Percentiles rank a stretch among this genome's conserved stretches.
phyloP scores from a whole-genome alignment of 2,329 filamentous ascomycete genomes.

The Colletotrichum cereale region DNA sequence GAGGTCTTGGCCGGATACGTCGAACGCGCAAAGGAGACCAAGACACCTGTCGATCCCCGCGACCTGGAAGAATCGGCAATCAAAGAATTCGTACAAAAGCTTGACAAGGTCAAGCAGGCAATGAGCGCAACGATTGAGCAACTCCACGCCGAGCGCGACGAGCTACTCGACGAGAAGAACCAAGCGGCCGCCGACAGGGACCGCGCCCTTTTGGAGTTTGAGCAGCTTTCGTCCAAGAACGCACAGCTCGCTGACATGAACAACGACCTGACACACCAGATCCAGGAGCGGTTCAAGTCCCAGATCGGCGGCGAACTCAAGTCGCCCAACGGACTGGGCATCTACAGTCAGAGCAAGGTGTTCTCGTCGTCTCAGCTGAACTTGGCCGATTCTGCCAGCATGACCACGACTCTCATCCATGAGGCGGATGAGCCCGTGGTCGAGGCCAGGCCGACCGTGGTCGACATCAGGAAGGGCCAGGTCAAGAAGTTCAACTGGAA shows the following conservation, averaged over 20 bases:
- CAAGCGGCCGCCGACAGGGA: constrained; percentile 88
- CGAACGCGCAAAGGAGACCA: constrained; percentile 85
- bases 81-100: constrained; percentile 86
- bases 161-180: constrained; percentile 86
- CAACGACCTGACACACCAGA: constrained; percentile 93
- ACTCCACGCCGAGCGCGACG: constrained; percentile 79
- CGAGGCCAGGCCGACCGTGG: constrained; percentile 87
- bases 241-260: constrained; percentile 94
- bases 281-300: constrained; percentile 91
- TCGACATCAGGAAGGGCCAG: constrained; percentile 94
- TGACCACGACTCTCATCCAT: constrained; percentile 70
- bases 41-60: constrained; percentile 82
- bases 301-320: constrained; percentile 69
- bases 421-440: constrained; percentile 76
- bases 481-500: constrained; percentile 99
- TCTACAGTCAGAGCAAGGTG: constrained; percentile 67
- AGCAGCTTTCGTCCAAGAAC: constrained; percentile 94
- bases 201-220: constrained; percentile 93
- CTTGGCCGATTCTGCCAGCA: constrained; percentile 62
- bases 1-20: constrained; percentile 91
- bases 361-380: constrained; percentile 64
- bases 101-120: constrained; percentile 71
- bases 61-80: constrained; percentile 91
- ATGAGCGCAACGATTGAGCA: constrained; percentile 71
- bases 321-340: constrained; percentile 67